Conservation (phyloP, 2,329 filamentous ascomycete species). For the Fonsecaea pedrosoi region DNA sequence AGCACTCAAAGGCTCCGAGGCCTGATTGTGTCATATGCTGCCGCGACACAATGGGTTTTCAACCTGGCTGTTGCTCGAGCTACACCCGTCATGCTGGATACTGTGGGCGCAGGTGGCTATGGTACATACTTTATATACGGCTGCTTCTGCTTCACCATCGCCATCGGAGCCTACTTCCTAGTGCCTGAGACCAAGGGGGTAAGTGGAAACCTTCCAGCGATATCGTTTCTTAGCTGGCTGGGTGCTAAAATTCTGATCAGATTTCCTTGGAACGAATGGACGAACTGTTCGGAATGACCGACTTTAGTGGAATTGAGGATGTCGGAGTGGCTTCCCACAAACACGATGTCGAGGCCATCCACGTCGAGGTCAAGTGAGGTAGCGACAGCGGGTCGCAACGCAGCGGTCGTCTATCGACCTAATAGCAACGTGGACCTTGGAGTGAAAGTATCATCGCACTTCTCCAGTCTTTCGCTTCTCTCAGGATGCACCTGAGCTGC, state of each 20-base stretch:
- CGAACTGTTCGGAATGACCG: conserved; percentile 68
- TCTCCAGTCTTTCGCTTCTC: neutral
- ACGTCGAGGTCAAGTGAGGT: conserved; percentile 25
- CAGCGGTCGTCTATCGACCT: neutral
- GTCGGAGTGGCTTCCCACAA: conserved; percentile 29
- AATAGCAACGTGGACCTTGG: neutral
- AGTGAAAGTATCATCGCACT: neutral
- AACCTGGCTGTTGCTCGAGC: conserved; percentile 72
- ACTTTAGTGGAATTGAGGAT: conserved; percentile 41
- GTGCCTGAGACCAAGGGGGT: conserved; percentile 75
- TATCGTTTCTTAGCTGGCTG: neutral
- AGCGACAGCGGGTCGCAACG: neutral
- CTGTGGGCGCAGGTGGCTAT: conserved; percentile 56
- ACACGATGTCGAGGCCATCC: conserved; percentile 27
- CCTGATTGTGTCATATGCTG: conserved; percentile 71
- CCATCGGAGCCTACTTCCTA: conserved; percentile 70
- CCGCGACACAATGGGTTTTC: conserved; percentile 75
- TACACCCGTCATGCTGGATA: conserved; percentile 62
- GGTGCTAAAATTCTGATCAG: conserved; percentile 42
- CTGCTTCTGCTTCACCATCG: conserved; percentile 69
- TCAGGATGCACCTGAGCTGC: no score
- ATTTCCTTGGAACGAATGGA: conserved; percentile 69
- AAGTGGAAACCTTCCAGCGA: conserved; percentile 32
- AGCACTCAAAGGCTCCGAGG: conserved; percentile 70
- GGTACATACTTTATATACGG: conserved; percentile 74